Percentiles rank a stretch among this genome's conserved stretches.
Evolutionary conservation across 148 eudicot genomes (phyloP).

Genomic region (Euryodendron excelsum): DNA sequence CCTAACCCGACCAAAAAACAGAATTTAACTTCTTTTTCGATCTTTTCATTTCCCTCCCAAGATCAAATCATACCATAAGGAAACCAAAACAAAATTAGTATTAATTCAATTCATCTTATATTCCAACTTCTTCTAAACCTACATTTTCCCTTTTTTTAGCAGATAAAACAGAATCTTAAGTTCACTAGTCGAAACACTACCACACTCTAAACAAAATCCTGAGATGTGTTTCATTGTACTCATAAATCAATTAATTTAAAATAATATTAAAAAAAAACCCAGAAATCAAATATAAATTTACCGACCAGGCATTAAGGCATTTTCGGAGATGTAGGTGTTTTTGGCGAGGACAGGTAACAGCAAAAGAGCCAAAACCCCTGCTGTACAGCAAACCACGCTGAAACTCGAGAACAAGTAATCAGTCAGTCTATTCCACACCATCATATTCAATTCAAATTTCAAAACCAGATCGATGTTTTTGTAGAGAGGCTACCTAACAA

Average conservation of each 20-base stretch:
- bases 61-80: background rate
- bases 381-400: conserved; percentile 68
- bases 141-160: background rate
- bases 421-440: background rate
- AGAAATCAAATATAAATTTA: conserved; percentile 5
- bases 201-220: background rate
- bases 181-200: background rate
- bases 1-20: background rate
- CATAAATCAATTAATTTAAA: background rate
- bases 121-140: background rate
- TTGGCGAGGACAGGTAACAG: conserved; percentile 83
- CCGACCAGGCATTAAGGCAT: conserved; percentile 96
- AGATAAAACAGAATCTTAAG: background rate
- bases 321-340: conserved; percentile 84
- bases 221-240: background rate
- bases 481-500: conserved; percentile 54
- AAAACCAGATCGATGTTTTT: background rate
- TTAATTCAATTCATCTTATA: background rate
- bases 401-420: conserved; percentile 4
- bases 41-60: too few relatives aligned
- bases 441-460: background rate
- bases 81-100: too few relatives aligned
- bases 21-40: background rate
- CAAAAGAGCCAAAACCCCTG: conserved; percentile 77
- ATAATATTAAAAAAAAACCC: background rate